Percentiles rank a stretch among this genome's conserved stretches.
Conservation (phyloP, 805 yeast genomes). For the Metschnikowia colocasiae region DNA sequence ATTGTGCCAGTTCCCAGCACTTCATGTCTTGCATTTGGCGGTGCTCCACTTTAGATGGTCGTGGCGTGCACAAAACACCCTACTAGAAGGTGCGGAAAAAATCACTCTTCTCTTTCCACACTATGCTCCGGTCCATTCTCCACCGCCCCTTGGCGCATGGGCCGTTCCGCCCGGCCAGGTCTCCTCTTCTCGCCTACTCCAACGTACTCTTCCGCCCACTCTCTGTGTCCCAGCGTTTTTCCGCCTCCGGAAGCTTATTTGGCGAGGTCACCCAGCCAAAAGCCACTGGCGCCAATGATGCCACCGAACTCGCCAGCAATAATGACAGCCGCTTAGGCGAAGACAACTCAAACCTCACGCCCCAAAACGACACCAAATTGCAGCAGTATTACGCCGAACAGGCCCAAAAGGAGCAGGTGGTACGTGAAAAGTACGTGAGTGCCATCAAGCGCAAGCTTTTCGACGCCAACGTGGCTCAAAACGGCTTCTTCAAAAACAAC, state of each 20-base stretch:
- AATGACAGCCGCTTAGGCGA: constrained; percentile 7
- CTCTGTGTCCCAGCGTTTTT: not conserved
- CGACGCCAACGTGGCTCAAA: constrained; percentile 51
- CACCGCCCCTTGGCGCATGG: constrained; percentile 2
- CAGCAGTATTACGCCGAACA: constrained; percentile 52
- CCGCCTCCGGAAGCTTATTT: constrained; percentile 21
- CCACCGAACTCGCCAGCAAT: not conserved
- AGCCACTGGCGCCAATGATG: constrained; percentile 2
- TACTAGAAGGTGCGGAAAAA: not conserved
- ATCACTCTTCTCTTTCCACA: constrained; percentile 2
- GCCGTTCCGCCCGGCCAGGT: not conserved
- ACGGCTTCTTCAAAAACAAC: constrained; percentile 68
- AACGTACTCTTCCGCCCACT: not conserved
- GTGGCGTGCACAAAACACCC: too few relatives aligned
- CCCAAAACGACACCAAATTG: constrained; percentile 34
- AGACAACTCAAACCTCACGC: constrained; percentile 20
- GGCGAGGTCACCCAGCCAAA: constrained; percentile 31
- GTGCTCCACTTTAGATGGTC: too few relatives aligned
- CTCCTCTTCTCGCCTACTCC: not conserved
- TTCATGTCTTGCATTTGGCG: too few relatives aligned
- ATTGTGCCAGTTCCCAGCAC: too few relatives aligned
- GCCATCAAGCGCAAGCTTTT: constrained; percentile 72
- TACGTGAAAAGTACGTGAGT: constrained; percentile 55
- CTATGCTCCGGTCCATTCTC: constrained; percentile 6
- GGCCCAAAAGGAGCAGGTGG: constrained; percentile 37